Evolutionary conservation across 305 asterid species (phyloP).

Genomic region (Fraxinus floribunda): DNA sequence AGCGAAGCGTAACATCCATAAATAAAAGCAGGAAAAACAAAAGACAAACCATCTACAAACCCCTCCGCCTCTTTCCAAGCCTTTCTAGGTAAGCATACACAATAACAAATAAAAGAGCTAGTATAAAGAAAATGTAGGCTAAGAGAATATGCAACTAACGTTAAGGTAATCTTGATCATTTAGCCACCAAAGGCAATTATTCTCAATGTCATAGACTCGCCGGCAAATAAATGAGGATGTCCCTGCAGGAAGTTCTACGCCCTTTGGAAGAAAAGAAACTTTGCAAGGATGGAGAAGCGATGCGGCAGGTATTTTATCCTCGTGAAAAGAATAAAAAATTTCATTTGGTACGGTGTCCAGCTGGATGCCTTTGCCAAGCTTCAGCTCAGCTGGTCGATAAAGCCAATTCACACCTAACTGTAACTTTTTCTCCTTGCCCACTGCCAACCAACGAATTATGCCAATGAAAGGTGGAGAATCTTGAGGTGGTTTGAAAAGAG

Average conservation of each 20-base stretch:
- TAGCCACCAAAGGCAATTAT: constrained; percentile 83
- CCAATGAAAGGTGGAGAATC: constrained; percentile 58
- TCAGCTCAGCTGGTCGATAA: constrained; percentile 81
- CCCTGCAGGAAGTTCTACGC: constrained; percentile 77
- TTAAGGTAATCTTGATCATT: constrained; percentile 77
- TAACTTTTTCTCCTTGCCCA: constrained; percentile 49
- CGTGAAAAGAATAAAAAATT: constrained; percentile 44
- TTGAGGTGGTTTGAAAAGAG: constrained; percentile 52
- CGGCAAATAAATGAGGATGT: constrained; percentile 81
- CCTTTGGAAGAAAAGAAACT: constrained; percentile 95
- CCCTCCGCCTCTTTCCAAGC: constrained; percentile 12
- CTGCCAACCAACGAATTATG: constrained; percentile 57
- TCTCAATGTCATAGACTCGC: constrained; percentile 73
- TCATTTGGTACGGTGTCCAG: constrained; percentile 73
- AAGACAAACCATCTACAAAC: neutral
- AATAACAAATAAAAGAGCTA: neutral
- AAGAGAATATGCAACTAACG: constrained; percentile 51
- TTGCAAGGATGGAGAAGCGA: constrained; percentile 94
- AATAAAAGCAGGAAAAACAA: neutral
- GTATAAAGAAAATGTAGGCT: neutral
- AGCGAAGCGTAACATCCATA: neutral
- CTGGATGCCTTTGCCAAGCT: constrained; percentile 69
- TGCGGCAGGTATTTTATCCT: constrained; percentile 77
- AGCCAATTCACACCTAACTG: constrained; percentile 82
- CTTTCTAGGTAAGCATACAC: neutral